Percentiles rank a stretch among this genome's conserved stretches.
phyloP scores from a whole-genome alignment of 1,284 basidiomycete species.

The Tetrapyrgos nigripes region DNA sequence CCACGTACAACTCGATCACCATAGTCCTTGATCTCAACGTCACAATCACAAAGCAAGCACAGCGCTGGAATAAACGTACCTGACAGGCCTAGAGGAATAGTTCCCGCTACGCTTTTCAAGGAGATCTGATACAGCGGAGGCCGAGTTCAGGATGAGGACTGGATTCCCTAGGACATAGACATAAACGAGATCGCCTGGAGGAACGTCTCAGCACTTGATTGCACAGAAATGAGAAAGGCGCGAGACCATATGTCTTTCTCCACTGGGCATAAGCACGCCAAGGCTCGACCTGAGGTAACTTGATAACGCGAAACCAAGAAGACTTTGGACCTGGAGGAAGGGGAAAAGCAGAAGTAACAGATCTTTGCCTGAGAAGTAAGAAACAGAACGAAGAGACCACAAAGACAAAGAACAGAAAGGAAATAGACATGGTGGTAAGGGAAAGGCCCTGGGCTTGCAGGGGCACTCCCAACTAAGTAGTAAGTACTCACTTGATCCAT shows the following conservation, averaged over 20 bases:
- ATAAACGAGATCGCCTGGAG: constrained; percentile 54
- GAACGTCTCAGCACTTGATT: constrained; percentile 1
- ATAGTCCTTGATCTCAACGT: constrained; percentile 40
- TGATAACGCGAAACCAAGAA: constrained; percentile 41
- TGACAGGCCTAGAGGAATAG: constrained; percentile 52
- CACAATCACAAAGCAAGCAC: background rate
- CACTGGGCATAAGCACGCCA: constrained; percentile 56
- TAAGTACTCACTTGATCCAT: background rate
- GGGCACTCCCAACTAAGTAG: background rate
- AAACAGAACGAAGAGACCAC: constrained; percentile 3
- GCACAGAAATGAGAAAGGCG: constrained; percentile 11
- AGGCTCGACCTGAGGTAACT: constrained; percentile 45
- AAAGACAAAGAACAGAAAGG: constrained; percentile 6
- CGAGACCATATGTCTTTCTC: constrained; percentile 50
- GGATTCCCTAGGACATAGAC: constrained; percentile 52
- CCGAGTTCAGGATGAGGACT: constrained; percentile 53
- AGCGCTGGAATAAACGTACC: constrained; percentile 9
- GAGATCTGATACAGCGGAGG: constrained; percentile 46
- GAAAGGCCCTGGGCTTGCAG: background rate
- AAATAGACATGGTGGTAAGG: background rate
- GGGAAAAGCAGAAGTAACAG: constrained; percentile 20
- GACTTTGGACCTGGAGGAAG: constrained; percentile 52
- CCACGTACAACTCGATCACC: constrained; percentile 49
- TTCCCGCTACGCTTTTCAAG: constrained; percentile 49
- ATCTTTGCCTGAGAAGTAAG: background rate